Base-by-base conservation (phyloP, 2,329 filamentous ascomycete species). In the Stenocarpella maydis region DNA sequence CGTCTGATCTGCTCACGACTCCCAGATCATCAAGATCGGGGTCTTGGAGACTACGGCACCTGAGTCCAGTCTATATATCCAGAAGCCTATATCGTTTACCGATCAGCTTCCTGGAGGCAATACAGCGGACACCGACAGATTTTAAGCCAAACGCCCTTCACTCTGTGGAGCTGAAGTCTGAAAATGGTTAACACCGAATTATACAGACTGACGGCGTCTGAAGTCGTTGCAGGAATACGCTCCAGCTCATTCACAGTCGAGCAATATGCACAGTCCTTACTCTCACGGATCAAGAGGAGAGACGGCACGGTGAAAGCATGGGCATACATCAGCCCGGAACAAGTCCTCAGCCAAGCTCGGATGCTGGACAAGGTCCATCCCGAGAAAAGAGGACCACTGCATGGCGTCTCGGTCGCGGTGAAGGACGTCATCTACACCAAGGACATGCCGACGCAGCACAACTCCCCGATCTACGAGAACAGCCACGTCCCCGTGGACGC, bases 391-490 rank as follows among this genome's bases (percentile, higher is more conserved):
- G 87, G 88, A 0, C 85, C 85, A 0, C 76, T 90, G 0, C 87
- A 90, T 73, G 88, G 88, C 1, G 75, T 90, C 8, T 82, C 86
- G 0, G 77, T 90, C n/a, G 88, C 81, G 0, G 80, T 90, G 14
- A 90, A 90, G 74, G 88, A 90, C 79, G 81, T 90, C 3, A 87
- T 90, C 72, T 82, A 82, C 73, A 90, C 84, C 0, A 86, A 85
- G 82, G 85, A 87, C 69, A 87, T 89, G 86, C 87, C 87, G 2
- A 89, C 87, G 0, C 79, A 83, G 37, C 82, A 85, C 75, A 84
- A 85, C 71, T 90, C 88, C 0, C 78, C 83, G 0, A 84, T 90
- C 12, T 90, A 89, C 74, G 74, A 80, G 28, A 77, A 78, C 2
- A 76, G 83, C 69, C 80, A 82, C 1, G 79, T 80, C 2, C 77